phyloP scores from a whole-genome alignment of 805 yeast genomes.

The Clavispora vitiphila region DNA sequence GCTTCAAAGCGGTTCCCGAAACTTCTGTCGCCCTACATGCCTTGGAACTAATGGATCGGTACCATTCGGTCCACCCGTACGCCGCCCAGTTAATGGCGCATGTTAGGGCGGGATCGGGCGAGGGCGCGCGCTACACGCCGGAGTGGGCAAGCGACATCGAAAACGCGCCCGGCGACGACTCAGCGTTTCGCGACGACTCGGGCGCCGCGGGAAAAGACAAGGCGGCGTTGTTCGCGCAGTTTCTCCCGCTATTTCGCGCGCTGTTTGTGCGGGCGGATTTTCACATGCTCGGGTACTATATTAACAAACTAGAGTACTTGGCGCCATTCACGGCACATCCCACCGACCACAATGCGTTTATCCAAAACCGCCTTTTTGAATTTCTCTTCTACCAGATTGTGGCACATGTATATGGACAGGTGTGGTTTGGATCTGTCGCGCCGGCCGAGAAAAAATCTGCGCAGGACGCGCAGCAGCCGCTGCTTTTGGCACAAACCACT shows the following conservation, averaged over 20 bases:
- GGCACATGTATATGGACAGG: constrained; percentile 16
- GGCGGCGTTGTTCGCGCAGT: constrained; percentile 3
- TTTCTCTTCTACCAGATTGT: constrained; percentile 23
- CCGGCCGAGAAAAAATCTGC: not conserved
- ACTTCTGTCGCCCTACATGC: constrained; percentile 5
- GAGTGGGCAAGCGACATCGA: constrained; percentile 7
- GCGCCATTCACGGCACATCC: constrained; percentile 25
- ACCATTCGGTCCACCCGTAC: constrained; percentile 18
- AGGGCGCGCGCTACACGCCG: not conserved
- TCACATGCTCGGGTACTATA: constrained; percentile 13
- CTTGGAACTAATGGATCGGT: constrained; percentile 21
- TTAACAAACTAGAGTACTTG: constrained; percentile 14
- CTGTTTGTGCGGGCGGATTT: constrained; percentile 18
- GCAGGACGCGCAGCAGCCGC: not conserved
- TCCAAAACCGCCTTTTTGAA: constrained; percentile 24
- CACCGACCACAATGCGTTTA: constrained; percentile 15
- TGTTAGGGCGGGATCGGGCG: constrained; percentile 2
- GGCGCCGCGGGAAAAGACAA: constrained; percentile 7
- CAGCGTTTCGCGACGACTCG: constrained; percentile 2
- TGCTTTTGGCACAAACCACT: constrained; percentile 8
- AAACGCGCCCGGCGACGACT: constrained; percentile 1
- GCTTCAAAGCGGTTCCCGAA: constrained; percentile 3
- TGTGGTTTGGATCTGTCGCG: constrained; percentile 17
- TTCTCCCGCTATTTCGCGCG: constrained; percentile 5
- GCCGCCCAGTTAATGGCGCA: constrained; percentile 3